Evolutionary conservation across 345 rosid genomes (phyloP).

Genomic region (Salix udensis): DNA sequence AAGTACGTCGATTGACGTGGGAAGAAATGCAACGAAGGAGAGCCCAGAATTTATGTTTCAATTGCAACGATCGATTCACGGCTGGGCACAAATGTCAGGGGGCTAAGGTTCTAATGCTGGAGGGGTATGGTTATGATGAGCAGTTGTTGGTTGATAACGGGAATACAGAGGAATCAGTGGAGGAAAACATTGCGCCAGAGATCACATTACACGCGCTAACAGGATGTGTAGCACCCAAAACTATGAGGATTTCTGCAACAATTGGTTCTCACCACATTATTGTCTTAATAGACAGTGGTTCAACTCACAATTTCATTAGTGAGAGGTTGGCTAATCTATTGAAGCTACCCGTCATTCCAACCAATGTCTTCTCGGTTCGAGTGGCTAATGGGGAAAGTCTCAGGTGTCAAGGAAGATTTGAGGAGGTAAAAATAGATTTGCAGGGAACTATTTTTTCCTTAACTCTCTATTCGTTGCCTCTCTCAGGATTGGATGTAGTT

Average conservation of each 20-base stretch:
- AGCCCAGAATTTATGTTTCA: background rate
- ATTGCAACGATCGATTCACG: background rate
- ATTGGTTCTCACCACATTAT: background rate
- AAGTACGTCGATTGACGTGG: background rate
- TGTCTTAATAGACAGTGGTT: background rate
- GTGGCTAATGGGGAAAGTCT: background rate
- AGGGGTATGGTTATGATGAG: background rate
- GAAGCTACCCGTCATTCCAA: background rate
- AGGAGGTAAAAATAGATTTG: background rate
- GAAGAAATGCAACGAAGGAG: background rate
- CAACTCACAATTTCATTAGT: background rate
- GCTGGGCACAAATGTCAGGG: background rate
- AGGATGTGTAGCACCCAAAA: background rate
- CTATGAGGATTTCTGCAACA: background rate
- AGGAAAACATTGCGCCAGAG: background rate
- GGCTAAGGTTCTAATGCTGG: background rate
- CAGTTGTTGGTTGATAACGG: too few species aligned
- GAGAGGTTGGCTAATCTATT: background rate
- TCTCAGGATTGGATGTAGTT: background rate
- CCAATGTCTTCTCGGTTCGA: background rate
- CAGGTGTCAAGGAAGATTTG: background rate
- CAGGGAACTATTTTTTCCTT: background rate
- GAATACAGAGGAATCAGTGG: background rate
- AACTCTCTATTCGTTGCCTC: background rate
- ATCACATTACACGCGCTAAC: background rate